Percentiles rank a stretch among this genome's conserved stretches.
Evolutionary conservation across 306 rosid genomes (phyloP).

Genomic region (Fagus crenata): DNA sequence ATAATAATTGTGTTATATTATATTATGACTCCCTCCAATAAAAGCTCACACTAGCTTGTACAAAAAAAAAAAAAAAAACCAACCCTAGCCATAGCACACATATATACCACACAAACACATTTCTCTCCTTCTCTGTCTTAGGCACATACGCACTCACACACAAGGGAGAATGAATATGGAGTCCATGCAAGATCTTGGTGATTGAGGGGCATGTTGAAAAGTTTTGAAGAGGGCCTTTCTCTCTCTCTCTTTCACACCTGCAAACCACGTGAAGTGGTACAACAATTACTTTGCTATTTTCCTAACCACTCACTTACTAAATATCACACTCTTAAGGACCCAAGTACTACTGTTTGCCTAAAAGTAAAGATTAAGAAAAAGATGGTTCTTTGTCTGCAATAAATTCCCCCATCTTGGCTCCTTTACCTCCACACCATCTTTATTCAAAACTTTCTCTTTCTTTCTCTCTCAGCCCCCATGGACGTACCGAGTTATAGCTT

Average conservation of each 20-base stretch:
- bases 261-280: conserved; percentile 84
- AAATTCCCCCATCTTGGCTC: conserved; percentile 35
- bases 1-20: conserved; percentile 10
- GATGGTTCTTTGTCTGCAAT: conserved; percentile 50
- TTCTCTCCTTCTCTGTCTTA: too few species aligned
- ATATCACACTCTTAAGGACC: conserved; percentile 42
- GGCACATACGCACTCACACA: background rate
- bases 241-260: conserved; percentile 34
- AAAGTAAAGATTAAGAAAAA: conserved; percentile 47
- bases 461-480: conserved; percentile 36
- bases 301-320: conserved; percentile 51
- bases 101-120: too few species aligned
- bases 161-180: background rate
- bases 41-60: conserved; percentile 26
- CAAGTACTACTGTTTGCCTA: conserved; percentile 56
- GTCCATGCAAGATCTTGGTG: conserved; percentile 31
- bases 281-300: conserved; percentile 35
- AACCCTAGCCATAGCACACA: conserved; percentile 14
- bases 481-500: conserved; percentile 41
- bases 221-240: background rate
- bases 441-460: conserved; percentile 17
- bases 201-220: background rate
- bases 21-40: conserved; percentile 27
- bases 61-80: conserved; percentile 17
- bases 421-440: conserved; percentile 42